Percentiles rank a stretch among this genome's conserved stretches.
Conservation (phyloP, 1,284 basidiomycete species). For the Ceratobasidium sp. region DNA sequence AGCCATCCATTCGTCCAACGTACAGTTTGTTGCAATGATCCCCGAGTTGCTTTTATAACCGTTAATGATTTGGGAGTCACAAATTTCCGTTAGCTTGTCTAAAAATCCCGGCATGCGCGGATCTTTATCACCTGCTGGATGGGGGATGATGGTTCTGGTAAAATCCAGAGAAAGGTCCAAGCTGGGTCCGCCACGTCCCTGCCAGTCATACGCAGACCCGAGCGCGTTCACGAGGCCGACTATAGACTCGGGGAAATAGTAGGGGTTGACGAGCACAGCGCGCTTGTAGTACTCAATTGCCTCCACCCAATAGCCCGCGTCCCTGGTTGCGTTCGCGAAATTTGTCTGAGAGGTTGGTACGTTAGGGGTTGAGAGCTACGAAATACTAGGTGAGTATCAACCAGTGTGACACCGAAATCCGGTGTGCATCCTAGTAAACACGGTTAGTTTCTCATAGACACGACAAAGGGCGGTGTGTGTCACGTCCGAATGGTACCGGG, state of each 20-base stretch:
- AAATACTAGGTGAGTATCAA: conserved; percentile 57
- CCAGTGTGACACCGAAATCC: conserved; percentile 71
- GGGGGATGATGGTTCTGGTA: conserved; percentile 26
- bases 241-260: conserved; percentile 67
- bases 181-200: conserved; percentile 59
- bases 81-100: conserved; percentile 63
- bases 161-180: conserved; percentile 27
- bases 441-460: conserved; percentile 20
- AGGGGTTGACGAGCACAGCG: conserved; percentile 66
- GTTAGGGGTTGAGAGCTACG: background rate
- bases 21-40: conserved; percentile 57
- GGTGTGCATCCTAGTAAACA: conserved; percentile 62
- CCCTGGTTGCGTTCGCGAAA: conserved; percentile 47
- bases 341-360: background rate
- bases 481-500: background rate
- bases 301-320: conserved; percentile 63
- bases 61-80: conserved; percentile 64
- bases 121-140: conserved; percentile 41
- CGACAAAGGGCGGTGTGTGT: conserved; percentile 29
- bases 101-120: conserved; percentile 60
- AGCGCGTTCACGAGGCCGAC: conserved; percentile 69
- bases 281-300: conserved; percentile 69
- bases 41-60: conserved; percentile 61
- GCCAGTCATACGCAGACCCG: conserved; percentile 70
- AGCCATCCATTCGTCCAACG: conserved; percentile 64